Evolutionary conservation across 2,329 filamentous ascomycete species (phyloP).

Genomic region (Domatiomyces globalis): DNA sequence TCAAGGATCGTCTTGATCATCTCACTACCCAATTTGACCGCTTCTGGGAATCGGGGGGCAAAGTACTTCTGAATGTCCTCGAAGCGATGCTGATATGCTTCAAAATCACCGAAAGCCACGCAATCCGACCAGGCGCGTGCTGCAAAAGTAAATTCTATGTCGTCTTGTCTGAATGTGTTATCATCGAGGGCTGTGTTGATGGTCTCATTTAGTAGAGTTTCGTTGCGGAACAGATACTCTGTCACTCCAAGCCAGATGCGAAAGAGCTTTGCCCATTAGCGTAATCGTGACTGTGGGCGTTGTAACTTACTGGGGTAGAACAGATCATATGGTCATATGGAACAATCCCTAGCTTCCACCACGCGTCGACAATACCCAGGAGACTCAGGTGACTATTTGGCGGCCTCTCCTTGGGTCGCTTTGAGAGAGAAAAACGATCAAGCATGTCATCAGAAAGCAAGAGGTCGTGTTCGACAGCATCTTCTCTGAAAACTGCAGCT

Average conservation of each 20-base stretch:
- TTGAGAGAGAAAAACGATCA: conserved; percentile 74
- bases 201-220: conserved; percentile 65
- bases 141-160: conserved; percentile 95
- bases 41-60: conserved; percentile 74
- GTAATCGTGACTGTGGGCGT: conserved; percentile 1
- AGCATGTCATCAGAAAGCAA: conserved; percentile 67
- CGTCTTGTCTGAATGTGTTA: conserved; percentile 82
- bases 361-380: conserved; percentile 95
- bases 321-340: conserved; percentile 99
- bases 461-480: conserved; percentile 45
- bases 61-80: conserved; percentile 85
- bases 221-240: conserved; percentile 83
- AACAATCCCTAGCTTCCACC: conserved; percentile 83
- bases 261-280: conserved; percentile 48
- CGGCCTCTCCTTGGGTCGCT: conserved; percentile 49
- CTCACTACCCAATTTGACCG: conserved; percentile 74
- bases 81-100: conserved; percentile 84
- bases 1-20: conserved; percentile 95
- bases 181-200: conserved; percentile 78
- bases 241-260: conserved; percentile 94
- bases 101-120: conserved; percentile 80
- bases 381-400: conserved; percentile 91
- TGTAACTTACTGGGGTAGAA: conserved; percentile 59
- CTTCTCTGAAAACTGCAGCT: conserved; percentile 49
- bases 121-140: conserved; percentile 92